Conservation (phyloP, 2,329 filamentous ascomycete genomes). For the Xylariaceae sp. region DNA sequence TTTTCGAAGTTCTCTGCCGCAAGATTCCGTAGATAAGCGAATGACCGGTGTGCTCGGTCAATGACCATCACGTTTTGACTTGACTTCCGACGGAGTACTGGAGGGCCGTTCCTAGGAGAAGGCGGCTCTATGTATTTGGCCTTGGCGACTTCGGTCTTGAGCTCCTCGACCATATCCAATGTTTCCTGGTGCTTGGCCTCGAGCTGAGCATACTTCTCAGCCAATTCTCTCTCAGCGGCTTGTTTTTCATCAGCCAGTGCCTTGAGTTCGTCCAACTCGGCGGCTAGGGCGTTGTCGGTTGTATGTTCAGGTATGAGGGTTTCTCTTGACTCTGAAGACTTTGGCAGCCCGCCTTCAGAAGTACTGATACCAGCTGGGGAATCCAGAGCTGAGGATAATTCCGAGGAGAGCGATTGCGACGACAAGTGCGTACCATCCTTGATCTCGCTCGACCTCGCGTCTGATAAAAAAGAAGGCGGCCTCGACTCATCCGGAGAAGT, state of each 20-base stretch:
- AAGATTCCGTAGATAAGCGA: conserved; percentile 86
- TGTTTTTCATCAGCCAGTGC: conserved; percentile 76
- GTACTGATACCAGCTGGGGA: conserved; percentile 68
- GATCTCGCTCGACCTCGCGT: conserved; percentile 69
- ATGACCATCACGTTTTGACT: conserved; percentile 86
- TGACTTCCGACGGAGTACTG: conserved; percentile 90
- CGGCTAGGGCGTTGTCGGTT: conserved; percentile 50
- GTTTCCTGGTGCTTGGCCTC: conserved; percentile 81
- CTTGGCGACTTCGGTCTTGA: conserved; percentile 84
- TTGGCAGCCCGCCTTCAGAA: conserved; percentile 62
- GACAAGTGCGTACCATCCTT: conserved; percentile 71
- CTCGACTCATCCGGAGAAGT: conserved; percentile 55
- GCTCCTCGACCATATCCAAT: conserved; percentile 83
- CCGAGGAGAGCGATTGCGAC: conserved; percentile 90
- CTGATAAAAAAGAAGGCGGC: conserved; percentile 83
- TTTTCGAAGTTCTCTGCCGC: conserved; percentile 83
- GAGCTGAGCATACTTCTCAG: conserved; percentile 79
- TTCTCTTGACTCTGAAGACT: conserved; percentile 44
- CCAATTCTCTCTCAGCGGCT: conserved; percentile 70
- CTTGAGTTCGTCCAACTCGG: conserved; percentile 74
- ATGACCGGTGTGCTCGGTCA: conserved; percentile 88
- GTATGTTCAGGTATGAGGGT: conserved; percentile 38
- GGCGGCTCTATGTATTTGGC: conserved; percentile 64
- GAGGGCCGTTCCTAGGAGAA: conserved; percentile 66
- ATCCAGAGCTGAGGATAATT: conserved; percentile 85